These are phyloP conservation scores for Cadophora sp. DNA, from an alignment of 2,329 filamentous ascomycete genomes.

Conservation along the genomic window DNA sequence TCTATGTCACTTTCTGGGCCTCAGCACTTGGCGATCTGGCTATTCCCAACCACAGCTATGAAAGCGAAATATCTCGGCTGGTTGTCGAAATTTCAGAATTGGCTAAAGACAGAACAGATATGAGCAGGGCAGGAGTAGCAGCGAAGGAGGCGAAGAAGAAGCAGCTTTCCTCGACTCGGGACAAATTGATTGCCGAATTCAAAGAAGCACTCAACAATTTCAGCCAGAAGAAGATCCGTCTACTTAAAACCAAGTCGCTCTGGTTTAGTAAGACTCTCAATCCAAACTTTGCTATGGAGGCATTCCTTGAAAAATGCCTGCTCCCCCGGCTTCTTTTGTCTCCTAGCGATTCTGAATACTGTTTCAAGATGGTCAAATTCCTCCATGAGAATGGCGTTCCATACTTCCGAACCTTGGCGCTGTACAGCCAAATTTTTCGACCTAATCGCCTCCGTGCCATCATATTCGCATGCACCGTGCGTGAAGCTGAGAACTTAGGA, in stretches of 20 bases:
- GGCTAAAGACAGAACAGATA: slow-evolving; percentile 74
- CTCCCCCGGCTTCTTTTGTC: slow-evolving; percentile 87
- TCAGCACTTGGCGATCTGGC: slow-evolving; percentile 82
- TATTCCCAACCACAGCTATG: slow-evolving; percentile 79
- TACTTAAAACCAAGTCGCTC: slow-evolving; percentile 76
- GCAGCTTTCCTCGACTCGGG: slow-evolving; percentile 70
- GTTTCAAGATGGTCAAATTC: slow-evolving; percentile 84
- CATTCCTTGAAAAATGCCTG: slow-evolving; percentile 87
- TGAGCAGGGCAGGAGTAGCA: slow-evolving; percentile 68
- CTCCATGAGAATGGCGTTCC: slow-evolving; percentile 85
- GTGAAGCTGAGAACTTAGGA: slow-evolving; percentile 92
- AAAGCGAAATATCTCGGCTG: slow-evolving; percentile 73
- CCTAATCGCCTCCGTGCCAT: slow-evolving; percentile 80
- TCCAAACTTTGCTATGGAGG: slow-evolving; percentile 72
- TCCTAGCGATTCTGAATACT: slow-evolving; percentile 86
- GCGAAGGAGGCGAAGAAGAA: slow-evolving; percentile 76
- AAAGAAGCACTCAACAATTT: slow-evolving; percentile 72
- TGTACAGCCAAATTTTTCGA: slow-evolving; percentile 85
- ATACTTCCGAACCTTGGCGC: slow-evolving; percentile 83
- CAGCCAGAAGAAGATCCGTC: slow-evolving; percentile 69
- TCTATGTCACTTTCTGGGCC: slow-evolving; percentile 93
- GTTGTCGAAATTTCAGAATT: slow-evolving; percentile 71
- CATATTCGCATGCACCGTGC: slow-evolving; percentile 87
- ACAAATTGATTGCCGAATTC: slow-evolving; percentile 75
- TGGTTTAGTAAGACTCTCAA: slow-evolving; percentile 78